Evolutionary conservation across 345 rosid genomes (phyloP).

Genomic region (Barbarea vulgaris): DNA sequence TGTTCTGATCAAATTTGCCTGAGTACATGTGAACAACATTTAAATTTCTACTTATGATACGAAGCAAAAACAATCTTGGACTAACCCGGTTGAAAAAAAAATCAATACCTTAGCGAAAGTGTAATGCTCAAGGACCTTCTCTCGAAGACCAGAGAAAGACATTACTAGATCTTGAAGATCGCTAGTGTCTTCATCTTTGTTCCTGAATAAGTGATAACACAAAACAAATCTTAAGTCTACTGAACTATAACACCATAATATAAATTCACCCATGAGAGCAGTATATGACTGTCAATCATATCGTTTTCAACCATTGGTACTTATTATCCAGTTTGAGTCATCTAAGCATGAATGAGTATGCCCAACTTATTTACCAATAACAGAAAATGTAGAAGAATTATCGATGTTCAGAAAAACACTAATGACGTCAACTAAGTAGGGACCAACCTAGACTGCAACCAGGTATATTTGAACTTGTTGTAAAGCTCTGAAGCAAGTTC

Average conservation of each 20-base stretch:
- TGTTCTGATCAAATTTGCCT: slow-evolving; percentile 92
- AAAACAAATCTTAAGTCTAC: slow-evolving; percentile 28
- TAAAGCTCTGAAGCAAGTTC: slow-evolving; percentile 80
- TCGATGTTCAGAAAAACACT: slow-evolving; percentile 16
- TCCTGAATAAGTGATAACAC: slow-evolving; percentile 49
- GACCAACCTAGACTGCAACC: slow-evolving; percentile 73
- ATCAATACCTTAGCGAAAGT: slow-evolving; percentile 84
- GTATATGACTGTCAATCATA: slow-evolving; percentile 1
- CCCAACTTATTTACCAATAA: not conserved
- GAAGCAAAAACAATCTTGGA: not conserved
- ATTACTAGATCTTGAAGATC: slow-evolving; percentile 79
- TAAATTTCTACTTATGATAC: not conserved
- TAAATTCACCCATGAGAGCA: not conserved
- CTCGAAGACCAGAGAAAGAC: slow-evolving; percentile 82
- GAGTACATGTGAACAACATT: slow-evolving; percentile 3
- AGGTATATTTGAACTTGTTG: slow-evolving; percentile 75
- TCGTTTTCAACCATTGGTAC: not conserved
- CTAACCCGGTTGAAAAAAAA: not conserved
- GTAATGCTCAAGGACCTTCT: slow-evolving; percentile 86
- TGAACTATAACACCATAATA: slow-evolving; percentile 5
- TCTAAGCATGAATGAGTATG: slow-evolving; percentile 10
- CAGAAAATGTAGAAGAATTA: slow-evolving; percentile 1
- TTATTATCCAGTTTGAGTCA: not conserved
- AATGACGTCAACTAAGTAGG: slow-evolving; percentile 19
- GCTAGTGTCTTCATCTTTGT: slow-evolving; percentile 62